Conservation (phyloP, 371 early-diverging fungal species). For the Mycotypha africana region DNA sequence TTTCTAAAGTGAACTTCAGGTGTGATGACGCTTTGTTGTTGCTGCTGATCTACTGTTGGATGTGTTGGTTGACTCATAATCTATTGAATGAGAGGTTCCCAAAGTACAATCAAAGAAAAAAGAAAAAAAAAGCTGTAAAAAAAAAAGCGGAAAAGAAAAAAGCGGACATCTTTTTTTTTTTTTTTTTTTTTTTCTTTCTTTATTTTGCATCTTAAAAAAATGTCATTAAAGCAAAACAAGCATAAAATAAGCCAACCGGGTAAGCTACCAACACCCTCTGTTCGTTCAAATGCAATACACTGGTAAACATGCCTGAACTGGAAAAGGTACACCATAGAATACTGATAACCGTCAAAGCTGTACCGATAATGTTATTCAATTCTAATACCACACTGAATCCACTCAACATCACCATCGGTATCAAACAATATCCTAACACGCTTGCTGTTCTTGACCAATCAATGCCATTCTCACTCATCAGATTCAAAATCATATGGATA, state of each 20-base stretch:
- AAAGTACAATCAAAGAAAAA: background rate
- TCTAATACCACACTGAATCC: slow-evolving; percentile 50
- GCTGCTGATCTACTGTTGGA: background rate
- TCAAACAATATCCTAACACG: slow-evolving; percentile 94
- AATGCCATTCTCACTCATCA: slow-evolving; percentile 90
- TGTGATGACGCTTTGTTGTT: slow-evolving; percentile 5
- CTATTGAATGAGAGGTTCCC: too few species aligned
- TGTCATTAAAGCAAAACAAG: slow-evolving; percentile 92
- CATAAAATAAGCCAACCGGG: slow-evolving; percentile 91
- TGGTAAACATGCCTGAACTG: slow-evolving; percentile 93
- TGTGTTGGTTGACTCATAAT: background rate
- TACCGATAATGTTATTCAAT: slow-evolving; percentile 51
- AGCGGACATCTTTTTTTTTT: too few species aligned
- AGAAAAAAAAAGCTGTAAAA: background rate
- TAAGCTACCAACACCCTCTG: slow-evolving; percentile 95
- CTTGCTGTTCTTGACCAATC: slow-evolving; percentile 87
- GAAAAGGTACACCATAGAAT: slow-evolving; percentile 94
- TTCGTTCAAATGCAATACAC: slow-evolving; percentile 86
- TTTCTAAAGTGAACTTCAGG: slow-evolving; percentile 26
- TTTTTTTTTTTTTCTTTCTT: too few species aligned
- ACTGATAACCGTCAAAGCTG: slow-evolving; percentile 59
- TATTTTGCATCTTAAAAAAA: slow-evolving; percentile 63
- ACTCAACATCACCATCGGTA: slow-evolving; percentile 90
- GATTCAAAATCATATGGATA: slow-evolving; percentile 83
- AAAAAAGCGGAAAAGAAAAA: background rate